Evolutionary conservation across 257 asterid genomes (phyloP).

Genomic region (Scutellaria galericulata): DNA sequence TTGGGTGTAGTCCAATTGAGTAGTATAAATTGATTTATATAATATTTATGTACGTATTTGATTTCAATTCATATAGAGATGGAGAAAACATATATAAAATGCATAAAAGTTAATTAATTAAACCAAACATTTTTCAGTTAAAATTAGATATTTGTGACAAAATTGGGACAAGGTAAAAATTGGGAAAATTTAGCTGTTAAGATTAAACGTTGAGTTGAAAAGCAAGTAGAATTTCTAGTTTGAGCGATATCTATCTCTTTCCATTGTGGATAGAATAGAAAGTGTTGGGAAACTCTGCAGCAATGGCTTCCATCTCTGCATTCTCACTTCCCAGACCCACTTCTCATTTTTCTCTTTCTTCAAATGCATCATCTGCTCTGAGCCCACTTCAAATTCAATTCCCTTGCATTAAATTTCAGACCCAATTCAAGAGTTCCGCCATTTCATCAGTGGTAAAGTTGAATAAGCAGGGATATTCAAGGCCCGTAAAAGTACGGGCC

Average conservation of each 20-base stretch:
- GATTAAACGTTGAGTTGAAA: conserved; percentile 29
- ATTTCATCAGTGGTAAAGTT: conserved; percentile 34
- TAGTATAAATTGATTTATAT: too few species aligned
- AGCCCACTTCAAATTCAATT: conserved; percentile 33
- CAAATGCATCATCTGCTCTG: conserved; percentile 28
- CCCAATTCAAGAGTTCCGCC: conserved; percentile 33
- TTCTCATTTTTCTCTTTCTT: conserved; percentile 31
- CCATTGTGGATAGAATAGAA: conserved; percentile 43
- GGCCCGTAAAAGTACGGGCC: conserved; percentile 45
- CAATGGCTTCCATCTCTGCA: conserved; percentile 64
- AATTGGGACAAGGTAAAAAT: too few species aligned
- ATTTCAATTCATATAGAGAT: too few species aligned
- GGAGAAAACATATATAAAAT: too few species aligned
- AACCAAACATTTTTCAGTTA: too few species aligned
- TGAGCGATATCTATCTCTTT: background rate
- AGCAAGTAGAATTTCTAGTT: background rate
- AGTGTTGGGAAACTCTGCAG: conserved; percentile 32
- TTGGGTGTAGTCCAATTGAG: too few species aligned
- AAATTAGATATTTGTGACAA: too few species aligned
- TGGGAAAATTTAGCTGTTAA: too few species aligned
- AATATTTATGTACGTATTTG: too few species aligned
- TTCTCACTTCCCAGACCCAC: conserved; percentile 42
- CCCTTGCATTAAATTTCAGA: conserved; percentile 32
- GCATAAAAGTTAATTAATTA: too few species aligned
- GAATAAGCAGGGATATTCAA: conserved; percentile 23